Evolutionary conservation across 306 rosid genomes (phyloP), one percentile per base, ranked within the genome.

Genomic region (Cucumis cinereus): DNA sequence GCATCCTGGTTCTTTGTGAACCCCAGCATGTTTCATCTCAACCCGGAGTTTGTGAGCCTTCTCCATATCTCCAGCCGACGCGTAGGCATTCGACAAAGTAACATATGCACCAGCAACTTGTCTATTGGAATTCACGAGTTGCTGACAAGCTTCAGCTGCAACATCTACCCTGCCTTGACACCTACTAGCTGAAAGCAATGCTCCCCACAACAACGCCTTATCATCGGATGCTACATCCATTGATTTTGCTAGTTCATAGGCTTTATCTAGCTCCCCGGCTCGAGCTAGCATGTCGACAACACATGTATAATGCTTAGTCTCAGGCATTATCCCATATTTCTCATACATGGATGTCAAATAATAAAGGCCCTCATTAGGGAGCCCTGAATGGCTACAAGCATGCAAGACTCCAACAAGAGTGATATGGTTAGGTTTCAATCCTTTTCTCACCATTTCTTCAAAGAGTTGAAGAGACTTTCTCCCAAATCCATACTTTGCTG

Each of bases 331-430:
- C 79, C 97, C 90, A 67, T 88, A 77, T 55, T 83, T 86, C 55
- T 54, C 83, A 72, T 68, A 41, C 97, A 93, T 93, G 58, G 93
- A 83, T 63, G 84, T 78, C 53, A 89, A 81, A 73, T 83, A 78
- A 59, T 82, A 77, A 76, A 93, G 88, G 38, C 97, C 98, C 79
- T 89, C 91, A 57, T 88, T 91, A 67, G 83, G 76, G 10, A 93
- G 90, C 69, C 96, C 97, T 23, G 98, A 87, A 83, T 89, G 98
- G 86, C 97, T 88, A 75, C 97, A 93, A 77, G 97, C 96, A 80
- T 89, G 89, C 40, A 93, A 83, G 72, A 91, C 89, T 60, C 97
- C 98, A 74, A 91, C 77, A 77, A 89, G 91, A 58, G 98, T 91
- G 82, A 93, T 79, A 54, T 81, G 89, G 35, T 88, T 93, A 40